Evolutionary conservation across 2,329 filamentous ascomycete genomes (phyloP).

Genomic region (Monilinia laxa): DNA sequence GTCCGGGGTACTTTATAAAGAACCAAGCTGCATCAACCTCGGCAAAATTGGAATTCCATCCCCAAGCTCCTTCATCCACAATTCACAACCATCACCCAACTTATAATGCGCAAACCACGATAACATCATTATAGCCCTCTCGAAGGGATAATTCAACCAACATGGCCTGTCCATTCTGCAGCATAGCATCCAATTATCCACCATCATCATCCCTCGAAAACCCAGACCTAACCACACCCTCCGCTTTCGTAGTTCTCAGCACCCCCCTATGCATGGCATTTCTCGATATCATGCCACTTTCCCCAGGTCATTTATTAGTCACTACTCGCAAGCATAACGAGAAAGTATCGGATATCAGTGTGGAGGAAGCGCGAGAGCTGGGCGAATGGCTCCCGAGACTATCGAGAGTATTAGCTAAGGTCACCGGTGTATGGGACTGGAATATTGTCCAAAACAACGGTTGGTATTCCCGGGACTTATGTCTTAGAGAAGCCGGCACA

Average conservation of each 20-base stretch:
- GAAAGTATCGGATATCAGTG: slow-evolving; percentile 70
- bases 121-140: slow-evolving; percentile 24
- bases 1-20: slow-evolving; percentile 2
- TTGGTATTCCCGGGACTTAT: slow-evolving; percentile 38
- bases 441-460: slow-evolving; percentile 97
- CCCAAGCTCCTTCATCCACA: slow-evolving; percentile 15
- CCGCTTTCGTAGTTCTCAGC: slow-evolving; percentile 67
- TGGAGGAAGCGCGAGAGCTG: slow-evolving; percentile 64
- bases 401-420: slow-evolving; percentile 65
- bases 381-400: slow-evolving; percentile 69
- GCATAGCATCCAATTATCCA: slow-evolving; percentile 52
- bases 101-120: slow-evolving; percentile 27
- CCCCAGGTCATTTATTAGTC: slow-evolving; percentile 78
- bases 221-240: slow-evolving; percentile 41
- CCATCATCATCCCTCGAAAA: slow-evolving; percentile 47
- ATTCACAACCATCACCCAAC: neutral
- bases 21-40: slow-evolving; percentile 17
- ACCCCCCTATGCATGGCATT: slow-evolving; percentile 80
- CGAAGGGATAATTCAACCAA: slow-evolving; percentile 16
- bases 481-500: slow-evolving; percentile 4
- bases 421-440: slow-evolving; percentile 77
- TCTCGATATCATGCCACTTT: slow-evolving; percentile 88
- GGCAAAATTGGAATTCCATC: slow-evolving; percentile 14
- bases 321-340: slow-evolving; percentile 74
- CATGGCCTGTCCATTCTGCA: slow-evolving; percentile 59